Evolutionary conservation across 2,329 filamentous ascomycete genomes (phyloP), one percentile per base, ranked within the genome.

Genomic region (Colletotrichum spinosum): DNA sequence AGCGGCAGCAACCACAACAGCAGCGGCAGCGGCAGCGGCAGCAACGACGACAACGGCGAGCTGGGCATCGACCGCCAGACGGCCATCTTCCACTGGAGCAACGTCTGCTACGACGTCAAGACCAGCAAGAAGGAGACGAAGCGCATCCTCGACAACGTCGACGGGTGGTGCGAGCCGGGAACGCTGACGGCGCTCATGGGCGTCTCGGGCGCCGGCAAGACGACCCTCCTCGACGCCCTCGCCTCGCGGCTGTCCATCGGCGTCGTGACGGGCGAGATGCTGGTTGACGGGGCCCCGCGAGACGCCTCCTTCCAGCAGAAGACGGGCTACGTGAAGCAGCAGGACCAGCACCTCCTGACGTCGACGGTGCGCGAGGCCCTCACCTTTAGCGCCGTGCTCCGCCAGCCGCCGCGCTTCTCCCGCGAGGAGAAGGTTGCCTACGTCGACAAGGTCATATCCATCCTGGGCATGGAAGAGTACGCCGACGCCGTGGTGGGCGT

Each of bases 151-250:
- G 87, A 92, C 67, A 80, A 91, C 55, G 89, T 93, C 2, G 88
- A 92, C 70, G 90, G 91, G 10, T 92, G 89, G 89, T 89, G 92
- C 56, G 91, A 92, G 75, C 90, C 90, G 1, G 90, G 90, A 55
- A 92, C 90, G 13, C 78, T 92, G 12, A 92, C 90, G 7, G 90
- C 89, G 10, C 81, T 92, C 0, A 92, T 92, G 90, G 85, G 90
- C 75, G 89, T 90, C 5, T 90, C 88, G 44, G 90, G 91, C 69
- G 91, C 91, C 33, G 91, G 91, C 50, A 94, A 93, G 74, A 93
- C 91, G 0, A 93, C 91, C 1, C 82, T 94, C 12, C 80, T 94
- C 15, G 90, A 93, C 74, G 89, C 90, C 6, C 83, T 94, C 54
- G 91, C 91, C 15, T 90, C 86, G 45, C 88, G 91, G 71, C 88